Percentiles rank a stretch among this genome's conserved stretches.
Evolutionary conservation across 352 stramenopile genomes (phyloP).

Genomic region (Phytophthora uliginosa): DNA sequence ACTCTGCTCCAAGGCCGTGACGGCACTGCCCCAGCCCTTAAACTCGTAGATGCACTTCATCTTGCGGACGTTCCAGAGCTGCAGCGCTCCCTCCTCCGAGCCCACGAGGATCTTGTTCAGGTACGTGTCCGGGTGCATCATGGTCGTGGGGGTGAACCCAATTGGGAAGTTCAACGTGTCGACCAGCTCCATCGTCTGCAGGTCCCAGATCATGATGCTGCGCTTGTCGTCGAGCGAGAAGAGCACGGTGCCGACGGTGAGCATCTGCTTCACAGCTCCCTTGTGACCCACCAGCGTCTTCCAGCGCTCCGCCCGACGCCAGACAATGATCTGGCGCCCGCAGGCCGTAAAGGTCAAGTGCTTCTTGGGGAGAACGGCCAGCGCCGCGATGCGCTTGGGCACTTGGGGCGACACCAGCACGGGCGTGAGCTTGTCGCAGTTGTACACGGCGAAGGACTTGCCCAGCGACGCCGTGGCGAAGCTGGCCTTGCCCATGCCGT

Average conservation of each 20-base stretch:
- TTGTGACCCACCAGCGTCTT: conserved; percentile 71
- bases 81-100: conserved; percentile 79
- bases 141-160: conserved; percentile 74
- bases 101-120: conserved; percentile 96
- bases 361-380: conserved; percentile 71
- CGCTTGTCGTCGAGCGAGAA: conserved; percentile 79
- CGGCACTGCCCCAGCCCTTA: conserved; percentile 67
- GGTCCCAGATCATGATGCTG: conserved; percentile 71
- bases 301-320: conserved; percentile 70
- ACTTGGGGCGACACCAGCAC: conserved; percentile 86
- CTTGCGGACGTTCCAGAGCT: conserved; percentile 94
- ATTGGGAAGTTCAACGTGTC: conserved; percentile 63
- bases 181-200: conserved; percentile 69
- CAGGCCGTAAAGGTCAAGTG: conserved; percentile 86
- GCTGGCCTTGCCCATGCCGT: conserved; percentile 88
- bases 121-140: conserved; percentile 95
- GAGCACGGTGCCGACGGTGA: conserved; percentile 66
- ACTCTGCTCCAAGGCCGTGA: conserved; percentile 88
- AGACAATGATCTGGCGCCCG: conserved; percentile 77
- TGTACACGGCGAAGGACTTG: conserved; percentile 94
- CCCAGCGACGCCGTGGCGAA: conserved; percentile 92
- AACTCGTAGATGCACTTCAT: conserved; percentile 93
- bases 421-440: conserved; percentile 90
- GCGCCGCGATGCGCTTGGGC: conserved; percentile 79
- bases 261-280: conserved; percentile 58